phyloP scores from a whole-genome alignment of 2,329 filamentous ascomycete genomes.

The Aspergillus costaricaensis region DNA sequence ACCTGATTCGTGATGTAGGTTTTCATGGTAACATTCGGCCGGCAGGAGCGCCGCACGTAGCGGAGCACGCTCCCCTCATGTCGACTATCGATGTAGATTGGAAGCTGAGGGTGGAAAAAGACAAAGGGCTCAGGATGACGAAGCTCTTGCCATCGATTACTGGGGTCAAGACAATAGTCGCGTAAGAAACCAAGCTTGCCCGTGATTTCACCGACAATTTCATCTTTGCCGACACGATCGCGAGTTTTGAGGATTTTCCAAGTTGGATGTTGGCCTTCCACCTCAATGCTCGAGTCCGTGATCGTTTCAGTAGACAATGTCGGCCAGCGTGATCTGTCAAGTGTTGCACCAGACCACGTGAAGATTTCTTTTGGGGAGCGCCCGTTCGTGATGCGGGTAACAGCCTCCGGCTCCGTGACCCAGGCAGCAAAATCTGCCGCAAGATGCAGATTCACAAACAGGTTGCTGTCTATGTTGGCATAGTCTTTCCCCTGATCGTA shows the following conservation, averaged over 20 bases:
- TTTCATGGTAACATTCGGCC: slow-evolving; percentile 83
- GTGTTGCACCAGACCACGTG: slow-evolving; percentile 57
- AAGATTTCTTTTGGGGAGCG: slow-evolving; percentile 69
- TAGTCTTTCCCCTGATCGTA: slow-evolving; percentile 65
- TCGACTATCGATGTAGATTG: slow-evolving; percentile 89
- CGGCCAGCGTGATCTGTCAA: slow-evolving; percentile 58
- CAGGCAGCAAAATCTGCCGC: slow-evolving; percentile 75
- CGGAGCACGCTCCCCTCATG: slow-evolving; percentile 82
- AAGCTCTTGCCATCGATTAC: slow-evolving; percentile 69
- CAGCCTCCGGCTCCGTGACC: slow-evolving; percentile 71
- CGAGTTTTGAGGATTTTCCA: slow-evolving; percentile 65
- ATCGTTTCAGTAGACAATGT: slow-evolving; percentile 55
- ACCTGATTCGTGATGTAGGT: slow-evolving; percentile 77
- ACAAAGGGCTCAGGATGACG: slow-evolving; percentile 67
- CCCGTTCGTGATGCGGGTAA: slow-evolving; percentile 68
- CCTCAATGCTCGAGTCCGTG: slow-evolving; percentile 50
- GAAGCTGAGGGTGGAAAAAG: slow-evolving; percentile 83
- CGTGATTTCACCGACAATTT: slow-evolving; percentile 72
- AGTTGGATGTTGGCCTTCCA: slow-evolving; percentile 61
- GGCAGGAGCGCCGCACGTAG: slow-evolving; percentile 89
- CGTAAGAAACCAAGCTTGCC: slow-evolving; percentile 73
- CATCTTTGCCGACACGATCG: slow-evolving; percentile 52
- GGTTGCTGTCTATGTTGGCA: slow-evolving; percentile 68
- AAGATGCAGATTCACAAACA: slow-evolving; percentile 73
- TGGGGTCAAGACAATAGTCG: slow-evolving; percentile 67